Evolutionary conservation across 202 grass and related monocot species (phyloP), one percentile per base, ranked within the genome.

Genomic region (Setaria viridis): DNA sequence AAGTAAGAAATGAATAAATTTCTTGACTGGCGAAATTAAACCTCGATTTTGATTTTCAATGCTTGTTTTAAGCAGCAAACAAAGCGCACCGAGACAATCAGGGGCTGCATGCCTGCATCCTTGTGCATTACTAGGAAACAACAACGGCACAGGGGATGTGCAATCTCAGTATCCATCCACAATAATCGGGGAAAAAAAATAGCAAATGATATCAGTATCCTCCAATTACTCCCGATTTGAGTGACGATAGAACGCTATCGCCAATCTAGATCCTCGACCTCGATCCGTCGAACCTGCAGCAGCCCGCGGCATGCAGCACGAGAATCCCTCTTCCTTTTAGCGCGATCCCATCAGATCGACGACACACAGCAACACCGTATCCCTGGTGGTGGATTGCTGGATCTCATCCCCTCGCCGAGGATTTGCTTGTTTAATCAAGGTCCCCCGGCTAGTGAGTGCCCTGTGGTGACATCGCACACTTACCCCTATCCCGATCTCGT

Each of bases 381-480:
- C 66, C 53, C 65, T 0, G 34, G 15, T 46, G 15, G 73, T 69
- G 50, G 77, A 87, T 80, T 8, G 21, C 21, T 56, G 60, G 59
- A 87, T 81, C 39, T 57, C 69, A 74, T 81, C 62, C 10, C 41
- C 12, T 7, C 34, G 7, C 32, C 12, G 8, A 29, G 35, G 85
- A 87, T 87, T 81, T 30, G 12, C 39, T 82, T 82, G 8, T 82
- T 82, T 77, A 87, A 37, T 69, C 79, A 13, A 11, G 33, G 41
- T 25, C 0, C 39, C 14, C 15, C 11, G 16, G 32, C 16, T 3
- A 9, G 43, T 37, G 11, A 47, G 87, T 82, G 88, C 65, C 25
- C 16, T 13, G 70, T 86, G 83, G 78, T 86, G 83, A 86, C 83
- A 82, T 72, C 72, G 71, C 82, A 64, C 88, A 48, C 37, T 78